Evolutionary conservation across 2,329 filamentous ascomycete genomes (phyloP), one percentile per base, ranked within the genome.

Genomic region (Pseudodiploospora longispora): DNA sequence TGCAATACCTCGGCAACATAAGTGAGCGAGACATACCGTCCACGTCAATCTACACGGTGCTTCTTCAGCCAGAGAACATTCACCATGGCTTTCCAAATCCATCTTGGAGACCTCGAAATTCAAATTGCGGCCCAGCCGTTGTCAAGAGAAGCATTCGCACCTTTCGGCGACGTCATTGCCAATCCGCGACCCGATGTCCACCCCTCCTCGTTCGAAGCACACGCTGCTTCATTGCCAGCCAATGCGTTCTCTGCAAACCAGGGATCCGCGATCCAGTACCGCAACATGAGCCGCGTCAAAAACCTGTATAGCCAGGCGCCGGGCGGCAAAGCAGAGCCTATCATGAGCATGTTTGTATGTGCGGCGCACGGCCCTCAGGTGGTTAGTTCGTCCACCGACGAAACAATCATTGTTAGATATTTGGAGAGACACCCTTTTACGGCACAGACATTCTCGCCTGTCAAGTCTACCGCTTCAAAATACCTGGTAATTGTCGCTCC

Each of bases 351-450:
- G 78, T 97, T 97, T 63, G 82, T 88, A 44, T 96, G 88, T 62
- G 82, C 57, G 9, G 58, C 65, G 5, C 57, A 64, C 10, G 50
- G 53, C 41, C 55, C 66, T 27, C 32, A 34, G 32, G 35, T 46
- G 19, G 36, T 49, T 31, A 32, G 46, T 19, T 44, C 50, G 2
- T 37, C 49, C 36, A 40, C 50, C 34, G 50, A 57, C 38, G 48
- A 46, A 33, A 41, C 42, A 19, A 86, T 95, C 59, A 70, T 53
- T 27, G 59, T 96, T 43, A 66, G 67, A 19, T 78, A 95, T 46
- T 77, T 97, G 30, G 93, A 98, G 64, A 76, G 93, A 34, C 93
- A 98, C 64, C 91, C 93, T 0, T 97, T 82, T 65, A 97, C 93
- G 1, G 87, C 87, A 2, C 93, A 98, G 68, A 95, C 89, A 0